Conservation (phyloP, 2,329 filamentous ascomycete species). For the Aulographum hederae region DNA sequence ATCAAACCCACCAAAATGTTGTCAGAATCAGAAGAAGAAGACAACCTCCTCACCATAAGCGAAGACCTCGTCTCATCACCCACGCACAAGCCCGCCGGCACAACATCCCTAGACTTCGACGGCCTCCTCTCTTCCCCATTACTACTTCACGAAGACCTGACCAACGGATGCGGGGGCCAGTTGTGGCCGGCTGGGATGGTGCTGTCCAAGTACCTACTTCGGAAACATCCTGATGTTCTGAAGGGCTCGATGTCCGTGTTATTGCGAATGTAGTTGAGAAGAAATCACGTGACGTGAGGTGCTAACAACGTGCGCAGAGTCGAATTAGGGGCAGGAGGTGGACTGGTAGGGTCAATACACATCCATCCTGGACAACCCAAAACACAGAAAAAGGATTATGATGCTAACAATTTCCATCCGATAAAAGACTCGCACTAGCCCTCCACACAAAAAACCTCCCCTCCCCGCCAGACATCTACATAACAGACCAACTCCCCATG, state of each 20-base stretch:
- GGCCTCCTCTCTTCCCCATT: constrained; percentile 54
- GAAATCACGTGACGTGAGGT: constrained; percentile 8
- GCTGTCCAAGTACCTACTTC: constrained; percentile 69
- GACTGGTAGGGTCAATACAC: constrained; percentile 53
- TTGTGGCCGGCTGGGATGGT: constrained; percentile 90
- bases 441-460: not conserved
- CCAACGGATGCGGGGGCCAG: constrained; percentile 78
- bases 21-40: not conserved
- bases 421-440: not conserved
- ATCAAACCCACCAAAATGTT: not conserved
- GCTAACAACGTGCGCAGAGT: constrained; percentile 34
- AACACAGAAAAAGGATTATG: no score
- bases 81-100: constrained; percentile 30
- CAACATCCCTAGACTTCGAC: constrained; percentile 45
- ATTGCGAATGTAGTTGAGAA: no score
- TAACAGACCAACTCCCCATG: constrained; percentile 85
- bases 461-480: no score
- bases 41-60: constrained; percentile 22
- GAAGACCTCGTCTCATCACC: constrained; percentile 31
- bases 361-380: not conserved
- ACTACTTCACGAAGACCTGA: constrained; percentile 67
- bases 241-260: constrained; percentile 49
- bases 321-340: constrained; percentile 82
- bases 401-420: no score
- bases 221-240: constrained; percentile 47